phyloP scores from a whole-genome alignment of 306 rosid genomes.

The Herpetospermum pedunculosum region DNA sequence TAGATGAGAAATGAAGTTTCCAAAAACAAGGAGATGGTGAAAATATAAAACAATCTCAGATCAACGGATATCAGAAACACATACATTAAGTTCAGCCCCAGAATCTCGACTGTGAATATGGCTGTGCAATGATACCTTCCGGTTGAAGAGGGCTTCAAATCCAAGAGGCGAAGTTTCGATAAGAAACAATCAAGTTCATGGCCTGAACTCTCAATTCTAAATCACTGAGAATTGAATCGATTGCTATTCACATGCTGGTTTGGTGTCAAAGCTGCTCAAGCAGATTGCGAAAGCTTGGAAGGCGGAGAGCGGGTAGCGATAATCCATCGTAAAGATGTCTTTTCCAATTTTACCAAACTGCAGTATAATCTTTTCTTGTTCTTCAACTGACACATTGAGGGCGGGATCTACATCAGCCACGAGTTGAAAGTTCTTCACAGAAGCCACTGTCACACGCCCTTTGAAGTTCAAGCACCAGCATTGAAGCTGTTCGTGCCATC shows the following conservation, averaged over 20 bases:
- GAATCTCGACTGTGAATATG: not conserved
- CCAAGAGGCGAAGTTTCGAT: not conserved
- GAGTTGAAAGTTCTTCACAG: conserved; percentile 85
- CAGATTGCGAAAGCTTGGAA: conserved; percentile 86
- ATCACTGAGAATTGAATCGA: not conserved
- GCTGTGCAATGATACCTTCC: not conserved
- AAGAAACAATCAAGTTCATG: not conserved
- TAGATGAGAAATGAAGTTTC: not conserved
- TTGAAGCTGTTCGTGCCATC: conserved; percentile 90
- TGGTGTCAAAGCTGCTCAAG: conserved; percentile 87
- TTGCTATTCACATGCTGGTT: conserved; percentile 74
- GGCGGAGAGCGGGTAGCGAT: conserved; percentile 77
- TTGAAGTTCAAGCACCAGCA: conserved; percentile 90
- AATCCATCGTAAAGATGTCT: conserved; percentile 89
- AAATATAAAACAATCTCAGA: not conserved
- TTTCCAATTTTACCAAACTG: conserved; percentile 85
- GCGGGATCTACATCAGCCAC: conserved; percentile 56
- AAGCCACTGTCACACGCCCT: conserved; percentile 85
- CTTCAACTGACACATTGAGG: conserved; percentile 47
- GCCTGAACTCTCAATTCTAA: not conserved
- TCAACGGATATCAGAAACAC: not conserved
- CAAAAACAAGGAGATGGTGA: not conserved
- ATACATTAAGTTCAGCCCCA: not conserved
- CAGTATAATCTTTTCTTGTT: conserved; percentile 67
- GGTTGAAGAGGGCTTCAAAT: not conserved